Base-by-base conservation (phyloP, 495 filamentous ascomycete genomes). In the Trichocladium uniseriatum region DNA sequence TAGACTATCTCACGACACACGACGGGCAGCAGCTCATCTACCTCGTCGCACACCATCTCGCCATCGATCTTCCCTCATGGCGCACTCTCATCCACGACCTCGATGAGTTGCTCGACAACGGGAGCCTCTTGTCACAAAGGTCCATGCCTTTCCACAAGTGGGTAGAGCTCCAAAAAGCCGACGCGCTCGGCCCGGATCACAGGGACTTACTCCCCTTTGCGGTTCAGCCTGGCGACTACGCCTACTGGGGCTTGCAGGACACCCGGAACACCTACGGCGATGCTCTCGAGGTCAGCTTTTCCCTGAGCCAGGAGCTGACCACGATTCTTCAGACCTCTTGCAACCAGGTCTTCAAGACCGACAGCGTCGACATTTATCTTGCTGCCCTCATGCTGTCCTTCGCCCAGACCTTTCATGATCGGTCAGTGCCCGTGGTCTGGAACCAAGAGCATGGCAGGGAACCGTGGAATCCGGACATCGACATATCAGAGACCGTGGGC, bases 51-150 rank as follows among this genome's bases (percentile, higher is more conserved):
- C 83, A 87, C 54, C 84, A 86, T 52, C 62, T 86, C 1, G 80
- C 82, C 3, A 73, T 87, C 24, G 84, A 88, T 50, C 75, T 84
- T 24, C 77, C 82, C 8, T 87, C 84, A 0, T 87, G 82, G 83
- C 70, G 77, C 16, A 71, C 84, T 16, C 78, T 88, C 7, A 67
- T 83, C 13, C 71, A 82, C 42, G 84, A 88, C 43, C 49, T 87
- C 34, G 82, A 85, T 51, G 76, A 82, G 15, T 49, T 84, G 1
- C 58, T 88, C 4, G 51, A 71, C n/a, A 69, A 72, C 36, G 71
- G 75, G 0, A 68, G 58, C 37, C 49, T 73, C 2, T 15, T 63
- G 24, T 67, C 68, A 2, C 61, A 56, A 15, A 58, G 58, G 5
- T 68, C 70, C 1, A 70, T 84, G 46, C 76, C 82, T 0, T 86